phyloP scores from a whole-genome alignment of 192 early-diverging fungal species.

The Coemansia sp. region DNA sequence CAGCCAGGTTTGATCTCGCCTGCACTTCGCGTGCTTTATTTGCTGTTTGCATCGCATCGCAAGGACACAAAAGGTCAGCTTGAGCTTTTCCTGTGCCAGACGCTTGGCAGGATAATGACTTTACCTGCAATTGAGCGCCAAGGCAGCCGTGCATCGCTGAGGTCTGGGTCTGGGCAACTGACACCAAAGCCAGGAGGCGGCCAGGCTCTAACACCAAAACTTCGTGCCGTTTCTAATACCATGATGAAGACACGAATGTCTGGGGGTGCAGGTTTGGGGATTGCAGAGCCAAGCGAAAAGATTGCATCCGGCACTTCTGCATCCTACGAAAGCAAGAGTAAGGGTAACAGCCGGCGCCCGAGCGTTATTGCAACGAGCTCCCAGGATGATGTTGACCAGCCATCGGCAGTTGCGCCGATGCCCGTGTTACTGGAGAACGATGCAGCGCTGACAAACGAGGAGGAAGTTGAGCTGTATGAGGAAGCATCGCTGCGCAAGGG shows the following conservation, averaged over 20 bases:
- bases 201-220: not conserved
- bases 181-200: conserved; percentile 24
- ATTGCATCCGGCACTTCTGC: not conserved
- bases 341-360: conserved; percentile 17
- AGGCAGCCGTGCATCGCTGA: conserved; percentile 26
- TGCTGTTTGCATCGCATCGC: conserved; percentile 49
- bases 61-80: conserved; percentile 42
- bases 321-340: conserved; percentile 1
- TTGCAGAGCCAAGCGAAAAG: conserved; percentile 9
- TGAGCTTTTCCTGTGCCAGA: conserved; percentile 55
- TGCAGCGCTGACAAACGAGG: conserved; percentile 25
- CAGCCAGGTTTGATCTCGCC: conserved; percentile 36
- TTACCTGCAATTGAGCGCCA: conserved; percentile 34
- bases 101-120: conserved; percentile 46
- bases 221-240: not conserved
- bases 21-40: conserved; percentile 57
- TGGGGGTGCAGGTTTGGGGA: conserved; percentile 14
- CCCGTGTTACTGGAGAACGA: conserved; percentile 28
- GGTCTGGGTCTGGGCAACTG: conserved; percentile 10
- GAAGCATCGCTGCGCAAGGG: conserved; percentile 37
- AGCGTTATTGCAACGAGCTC: conserved; percentile 13
- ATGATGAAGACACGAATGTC: conserved; percentile 9
- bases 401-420: conserved; percentile 9
- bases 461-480: conserved; percentile 47
- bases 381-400: conserved; percentile 1